Percentiles rank a stretch among this genome's conserved stretches.
These are phyloP conservation scores for Plasmopara halstedii DNA, from an alignment of 352 stramenopile species.

Conservation along the genomic window DNA sequence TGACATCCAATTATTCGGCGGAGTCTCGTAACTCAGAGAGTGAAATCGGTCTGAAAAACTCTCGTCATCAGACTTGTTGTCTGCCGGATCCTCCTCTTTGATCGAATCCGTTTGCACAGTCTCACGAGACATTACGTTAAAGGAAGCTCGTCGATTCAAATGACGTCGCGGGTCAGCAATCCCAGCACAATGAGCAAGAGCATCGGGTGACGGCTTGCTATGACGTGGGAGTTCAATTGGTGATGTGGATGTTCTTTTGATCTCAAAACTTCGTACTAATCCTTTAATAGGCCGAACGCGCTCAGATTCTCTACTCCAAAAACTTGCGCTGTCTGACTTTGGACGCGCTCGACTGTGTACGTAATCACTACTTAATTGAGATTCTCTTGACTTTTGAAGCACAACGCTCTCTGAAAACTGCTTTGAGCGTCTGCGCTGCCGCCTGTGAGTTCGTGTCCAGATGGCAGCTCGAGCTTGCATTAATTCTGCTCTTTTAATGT, in stretches of 20 bases:
- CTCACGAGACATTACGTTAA: slow-evolving; percentile 53
- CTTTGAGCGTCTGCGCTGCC: slow-evolving; percentile 65
- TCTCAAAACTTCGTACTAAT: slow-evolving; percentile 26
- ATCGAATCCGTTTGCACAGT: slow-evolving; percentile 39
- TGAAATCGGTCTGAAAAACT: slow-evolving; percentile 13
- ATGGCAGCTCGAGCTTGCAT: slow-evolving; percentile 56
- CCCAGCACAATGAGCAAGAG: slow-evolving; percentile 19
- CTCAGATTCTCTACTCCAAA: slow-evolving; percentile 19
- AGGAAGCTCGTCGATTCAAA: slow-evolving; percentile 51
- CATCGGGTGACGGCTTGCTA: slow-evolving; percentile 13
- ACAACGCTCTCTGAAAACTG: slow-evolving; percentile 73
- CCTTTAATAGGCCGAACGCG: slow-evolving; percentile 8
- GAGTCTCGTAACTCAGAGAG: slow-evolving; percentile 5
- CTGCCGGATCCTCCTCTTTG: slow-evolving; percentile 50
- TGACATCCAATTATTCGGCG: slow-evolving; percentile 15
- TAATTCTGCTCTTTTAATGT: slow-evolving; percentile 51
- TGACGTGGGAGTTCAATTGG: slow-evolving; percentile 12
- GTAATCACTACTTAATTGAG: slow-evolving; percentile 26
- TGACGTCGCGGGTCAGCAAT: slow-evolving; percentile 53
- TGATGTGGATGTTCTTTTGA: slow-evolving; percentile 27
- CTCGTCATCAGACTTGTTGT: slow-evolving; percentile 42
- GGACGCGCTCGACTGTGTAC: slow-evolving; percentile 27
- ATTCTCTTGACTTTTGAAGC: slow-evolving; percentile 48
- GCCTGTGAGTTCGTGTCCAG: slow-evolving; percentile 45
- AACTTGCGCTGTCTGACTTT: slow-evolving; percentile 39